Base-by-base conservation (phyloP, 257 asterid species). In the Dorcoceras hygrometricum region DNA sequence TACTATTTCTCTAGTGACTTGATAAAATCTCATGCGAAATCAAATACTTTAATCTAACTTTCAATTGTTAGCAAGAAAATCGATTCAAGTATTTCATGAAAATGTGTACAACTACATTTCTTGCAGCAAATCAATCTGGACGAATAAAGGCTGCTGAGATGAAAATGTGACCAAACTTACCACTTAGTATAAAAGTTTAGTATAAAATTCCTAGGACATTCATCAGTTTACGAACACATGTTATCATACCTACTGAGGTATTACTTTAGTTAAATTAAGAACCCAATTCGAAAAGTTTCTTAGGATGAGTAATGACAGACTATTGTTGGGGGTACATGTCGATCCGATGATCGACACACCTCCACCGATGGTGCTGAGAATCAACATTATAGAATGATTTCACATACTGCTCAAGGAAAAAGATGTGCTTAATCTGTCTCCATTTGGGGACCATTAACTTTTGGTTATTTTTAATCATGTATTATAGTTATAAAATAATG, bases 291-390 rank as follows among this genome's bases (percentile, higher is more conserved):
- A 70, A 50, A 59, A 63, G 46, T 28, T 57, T 26, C 48, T 64
- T 43, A 67, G 48, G 36, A 69, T 74, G n/a, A n/a, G n/a, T n/a
- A n/a, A n/a, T n/a, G 86, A 74, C 74, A 80, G 80, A 77, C 75
- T 71, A 23, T 81, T 20, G 31, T 64, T 65, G 29, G 81, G 90
- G 96, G 86, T 89, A 84, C 95, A 89, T 89, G 96, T 81, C 86
- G 61, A 82, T 20, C 25, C 63, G 78, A 75, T 77, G 72, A 77
- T 32, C 69, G 82, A 86, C 96, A 89, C 87, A 89, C 89, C 89
- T 77, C 85, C 86, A 84, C 69, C 80, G 74, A 55, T 78, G 76
- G 19, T 66, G 72, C 69, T 57, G 27, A 36, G 75, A 84, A 72
- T 65, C 77, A 60, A 72, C 22, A 16, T 22, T 66, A 28, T 54